A percentile compares a stretch with the other conserved stretches of the same genome.
Conservation (phyloP, 2,329 filamentous ascomycete genomes). For the Penicillium olsonii region DNA sequence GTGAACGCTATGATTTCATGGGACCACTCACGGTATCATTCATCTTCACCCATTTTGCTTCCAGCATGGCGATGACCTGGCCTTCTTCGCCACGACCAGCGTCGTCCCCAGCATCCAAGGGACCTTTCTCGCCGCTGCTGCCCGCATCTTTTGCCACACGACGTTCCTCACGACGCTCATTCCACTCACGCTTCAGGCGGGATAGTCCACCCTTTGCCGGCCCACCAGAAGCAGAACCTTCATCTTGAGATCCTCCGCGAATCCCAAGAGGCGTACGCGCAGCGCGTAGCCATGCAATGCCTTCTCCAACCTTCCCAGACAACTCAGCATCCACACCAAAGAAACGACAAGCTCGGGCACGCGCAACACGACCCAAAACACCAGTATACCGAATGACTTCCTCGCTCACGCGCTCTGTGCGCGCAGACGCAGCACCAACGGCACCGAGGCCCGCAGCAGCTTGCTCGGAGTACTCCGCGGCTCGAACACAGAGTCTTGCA, state of each 20-base stretch:
- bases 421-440: conserved; percentile 30
- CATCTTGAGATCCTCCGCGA: conserved; percentile 36
- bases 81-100: conserved; percentile 83
- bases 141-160: conserved; percentile 67
- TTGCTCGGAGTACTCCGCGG: conserved; percentile 81
- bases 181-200: conserved; percentile 71
- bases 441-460: conserved; percentile 57
- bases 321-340: conserved; percentile 87
- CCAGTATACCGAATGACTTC: conserved; percentile 72
- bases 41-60: conserved; percentile 85
- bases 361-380: conserved; percentile 71
- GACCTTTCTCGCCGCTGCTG: conserved; percentile 35
- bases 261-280: conserved; percentile 75
- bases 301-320: conserved; percentile 76
- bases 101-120: conserved; percentile 63
- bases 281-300: conserved; percentile 81
- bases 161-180: conserved; percentile 76
- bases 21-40: conserved; percentile 78
- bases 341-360: conserved; percentile 85
- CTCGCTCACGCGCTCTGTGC: conserved; percentile 54
- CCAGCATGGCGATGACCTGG: conserved; percentile 80
- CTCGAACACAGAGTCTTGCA: conserved; percentile 81
- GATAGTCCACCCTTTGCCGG: conserved; percentile 34
- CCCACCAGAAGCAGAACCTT: background rate
- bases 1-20: background rate